Evolutionary conservation across 2,329 filamentous ascomycete genomes (phyloP).

Genomic region (Fusarium incarnatum): DNA sequence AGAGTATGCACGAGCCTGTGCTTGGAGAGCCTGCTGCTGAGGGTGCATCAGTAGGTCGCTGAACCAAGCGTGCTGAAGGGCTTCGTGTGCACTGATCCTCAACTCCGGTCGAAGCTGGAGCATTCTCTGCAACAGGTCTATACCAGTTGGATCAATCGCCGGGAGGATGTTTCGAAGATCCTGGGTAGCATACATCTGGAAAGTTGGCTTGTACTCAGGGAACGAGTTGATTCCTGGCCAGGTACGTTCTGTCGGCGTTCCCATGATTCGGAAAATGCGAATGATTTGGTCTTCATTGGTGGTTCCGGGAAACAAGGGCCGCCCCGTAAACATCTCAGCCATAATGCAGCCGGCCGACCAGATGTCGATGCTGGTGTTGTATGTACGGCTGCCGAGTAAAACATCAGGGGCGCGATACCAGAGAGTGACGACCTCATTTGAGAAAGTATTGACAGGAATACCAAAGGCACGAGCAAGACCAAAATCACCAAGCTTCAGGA

Average conservation of each 20-base stretch:
- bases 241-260: conserved; percentile 91
- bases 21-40: conserved; percentile 57
- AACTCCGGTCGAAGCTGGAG: conserved; percentile 92
- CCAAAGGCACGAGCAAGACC: conserved; percentile 94
- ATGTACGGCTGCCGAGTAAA: conserved; percentile 90
- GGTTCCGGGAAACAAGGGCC: conserved; percentile 94
- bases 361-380: conserved; percentile 99
- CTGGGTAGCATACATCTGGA: conserved; percentile 94
- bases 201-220: conserved; percentile 97
- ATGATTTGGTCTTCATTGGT: conserved; percentile 98
- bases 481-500: conserved; percentile 94
- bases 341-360: conserved; percentile 99
- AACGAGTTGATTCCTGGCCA: conserved; percentile 97
- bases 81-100: conserved; percentile 87
- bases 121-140: conserved; percentile 91
- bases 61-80: conserved; percentile 94
- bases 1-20: conserved; percentile 56
- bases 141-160: conserved; percentile 86
- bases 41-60: conserved; percentile 73
- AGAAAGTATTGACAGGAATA: conserved; percentile 98
- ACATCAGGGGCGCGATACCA: conserved; percentile 99
- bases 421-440: conserved; percentile 95
- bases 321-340: conserved; percentile 98
- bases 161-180: conserved; percentile 88
- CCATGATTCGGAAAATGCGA: conserved; percentile 98